Percentiles rank a stretch among this genome's conserved stretches.
Conservation (phyloP, 768 basidiomycete genomes). For the Trametes sanguinea region DNA sequence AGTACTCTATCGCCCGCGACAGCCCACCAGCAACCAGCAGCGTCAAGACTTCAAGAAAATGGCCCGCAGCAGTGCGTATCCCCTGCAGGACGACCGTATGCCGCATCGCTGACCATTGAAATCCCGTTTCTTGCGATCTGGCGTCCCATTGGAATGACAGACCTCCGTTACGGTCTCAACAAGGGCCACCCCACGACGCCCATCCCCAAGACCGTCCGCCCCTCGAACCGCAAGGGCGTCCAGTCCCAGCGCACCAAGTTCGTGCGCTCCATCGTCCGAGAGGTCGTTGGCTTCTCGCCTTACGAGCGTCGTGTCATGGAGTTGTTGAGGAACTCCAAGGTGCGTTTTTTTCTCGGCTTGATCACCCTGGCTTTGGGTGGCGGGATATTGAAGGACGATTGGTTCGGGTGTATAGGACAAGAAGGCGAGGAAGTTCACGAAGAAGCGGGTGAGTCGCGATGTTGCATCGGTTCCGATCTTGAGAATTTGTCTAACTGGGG, state of each 20-base stretch:
- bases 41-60: slow-evolving; percentile 69
- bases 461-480: neutral
- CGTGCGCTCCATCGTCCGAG: slow-evolving; percentile 90
- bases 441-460: slow-evolving; percentile 83
- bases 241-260: slow-evolving; percentile 90
- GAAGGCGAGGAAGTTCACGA: slow-evolving; percentile 98
- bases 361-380: slow-evolving; percentile 1
- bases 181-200: slow-evolving; percentile 87
- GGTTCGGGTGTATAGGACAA: slow-evolving; percentile 69
- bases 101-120: slow-evolving; percentile 5
- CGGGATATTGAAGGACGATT: slow-evolving; percentile 2
- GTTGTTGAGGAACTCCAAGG: slow-evolving; percentile 96
- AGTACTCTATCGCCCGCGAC: slow-evolving; percentile 21
- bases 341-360: slow-evolving; percentile 39
- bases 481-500: slow-evolving; percentile 9
- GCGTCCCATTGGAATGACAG: slow-evolving; percentile 40
- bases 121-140: slow-evolving; percentile 2
- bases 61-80: slow-evolving; percentile 72
- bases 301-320: slow-evolving; percentile 99
- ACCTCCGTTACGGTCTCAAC: slow-evolving; percentile 83
- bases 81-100: neutral
- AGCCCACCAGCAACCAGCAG: slow-evolving; percentile 27
- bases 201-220: slow-evolving; percentile 72
- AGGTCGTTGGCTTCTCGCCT: slow-evolving; percentile 96
- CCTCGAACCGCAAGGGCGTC: slow-evolving; percentile 91